These are phyloP conservation scores for Daldinia vernicosa DNA, from an alignment of 495 filamentous ascomycete genomes.

Conservation along the genomic window DNA sequence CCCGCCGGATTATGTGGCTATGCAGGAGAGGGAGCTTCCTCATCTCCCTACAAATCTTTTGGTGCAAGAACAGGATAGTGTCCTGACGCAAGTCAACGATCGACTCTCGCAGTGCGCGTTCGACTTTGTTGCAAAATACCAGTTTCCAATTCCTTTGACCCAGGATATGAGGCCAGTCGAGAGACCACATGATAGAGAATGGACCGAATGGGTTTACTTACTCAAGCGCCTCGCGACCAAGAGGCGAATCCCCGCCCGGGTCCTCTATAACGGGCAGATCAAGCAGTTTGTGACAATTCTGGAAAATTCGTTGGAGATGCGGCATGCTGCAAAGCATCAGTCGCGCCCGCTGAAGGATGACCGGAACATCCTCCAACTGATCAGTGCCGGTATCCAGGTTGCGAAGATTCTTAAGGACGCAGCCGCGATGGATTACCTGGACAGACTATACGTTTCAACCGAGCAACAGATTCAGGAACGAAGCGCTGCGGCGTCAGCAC, in stretches of 20 bases:
- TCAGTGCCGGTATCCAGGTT: slow-evolving; percentile 86
- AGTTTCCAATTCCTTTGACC: slow-evolving; percentile 82
- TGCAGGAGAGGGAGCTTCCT: slow-evolving; percentile 80
- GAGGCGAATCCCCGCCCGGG: slow-evolving; percentile 80
- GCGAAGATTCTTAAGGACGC: slow-evolving; percentile 86
- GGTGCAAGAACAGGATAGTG: slow-evolving; percentile 83
- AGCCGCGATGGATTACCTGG: slow-evolving; percentile 79
- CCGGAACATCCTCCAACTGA: slow-evolving; percentile 84
- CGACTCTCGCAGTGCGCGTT: slow-evolving; percentile 84
- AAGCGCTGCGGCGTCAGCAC: slow-evolving; percentile 54
- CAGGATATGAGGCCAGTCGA: slow-evolving; percentile 84
- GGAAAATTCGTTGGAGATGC: slow-evolving; percentile 86
- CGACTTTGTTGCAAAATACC: slow-evolving; percentile 89
- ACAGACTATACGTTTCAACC: slow-evolving; percentile 72
- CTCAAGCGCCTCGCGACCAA: slow-evolving; percentile 87
- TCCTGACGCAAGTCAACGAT: slow-evolving; percentile 82
- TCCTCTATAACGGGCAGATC: slow-evolving; percentile 88
- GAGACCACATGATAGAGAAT: slow-evolving; percentile 81
- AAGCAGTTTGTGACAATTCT: slow-evolving; percentile 85
- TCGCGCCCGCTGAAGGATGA: slow-evolving; percentile 87
- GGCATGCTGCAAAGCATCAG: slow-evolving; percentile 84
- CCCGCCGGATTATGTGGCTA: slow-evolving; percentile 68
- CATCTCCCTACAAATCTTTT: slow-evolving; percentile 83
- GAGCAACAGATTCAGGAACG: slow-evolving; percentile 79
- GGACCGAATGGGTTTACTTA: slow-evolving; percentile 92